Base-by-base conservation (phyloP, 192 early-diverging fungal species). In the Chytriomyces sp. region DNA sequence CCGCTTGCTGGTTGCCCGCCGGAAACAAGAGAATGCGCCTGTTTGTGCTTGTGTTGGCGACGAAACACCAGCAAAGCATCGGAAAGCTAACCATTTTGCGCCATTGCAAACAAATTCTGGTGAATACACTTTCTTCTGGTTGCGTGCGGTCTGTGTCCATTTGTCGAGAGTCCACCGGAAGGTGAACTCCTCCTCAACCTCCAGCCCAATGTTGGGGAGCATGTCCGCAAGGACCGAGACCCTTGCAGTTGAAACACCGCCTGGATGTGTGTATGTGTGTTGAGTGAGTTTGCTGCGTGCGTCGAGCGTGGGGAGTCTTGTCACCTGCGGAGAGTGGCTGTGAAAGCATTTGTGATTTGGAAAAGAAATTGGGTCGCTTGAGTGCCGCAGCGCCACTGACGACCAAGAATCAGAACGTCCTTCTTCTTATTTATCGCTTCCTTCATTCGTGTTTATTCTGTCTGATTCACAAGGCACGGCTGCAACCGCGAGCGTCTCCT, bases 21-120 rank as follows among this genome's bases (percentile, higher is more conserved):
- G 96, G 95, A 79, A 98, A 99, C 28, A 98, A 80, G 2, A 98
- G 84, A 16, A 99, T 86, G 70, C 91, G 84, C 97, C 97, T 95
- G 28, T 62, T 35, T 13, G n/a, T 6, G 65, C 6, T 18, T 47
- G 16, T 11, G 6, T 23, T 59, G 44, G 13, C 8, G 10, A 10
- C 20, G 8, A 23, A 8, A 35, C 44, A 49, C 18, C 9, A 16
- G 45, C 9, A 63, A 23, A 18, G 8, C 10, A 13, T 24, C 6
- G n/a, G 53, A n/a, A 28, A 16, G 67, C 82, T 35, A 24, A 89
- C 85, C 86, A 87, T 62, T 69, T 78, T 28, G 67, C 63, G 7
- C 84, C 84, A 20, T 77, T 81, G 60, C 67, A 70, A 24, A 72
- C 76, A 47, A 87, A 89, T 45, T 80, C 78, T 8, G 84, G 84